Base-by-base conservation (phyloP, 2,329 filamentous ascomycete genomes). In the Cladosporium sp. region DNA sequence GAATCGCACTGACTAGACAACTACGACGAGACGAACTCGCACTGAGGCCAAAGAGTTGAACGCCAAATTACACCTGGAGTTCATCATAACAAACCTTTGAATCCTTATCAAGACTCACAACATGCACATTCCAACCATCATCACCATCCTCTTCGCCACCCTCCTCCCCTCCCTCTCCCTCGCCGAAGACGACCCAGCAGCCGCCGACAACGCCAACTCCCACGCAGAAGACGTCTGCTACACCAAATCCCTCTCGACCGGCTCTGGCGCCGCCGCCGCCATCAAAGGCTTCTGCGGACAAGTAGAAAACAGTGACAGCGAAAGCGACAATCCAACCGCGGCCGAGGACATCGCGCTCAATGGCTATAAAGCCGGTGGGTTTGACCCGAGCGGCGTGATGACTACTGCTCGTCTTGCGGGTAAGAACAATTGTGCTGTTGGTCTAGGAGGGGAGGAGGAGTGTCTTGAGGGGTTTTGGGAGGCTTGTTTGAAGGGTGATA, bases 231-330 rank as follows among this genome's bases (percentile, higher is more conserved):
- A 32, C 13, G 25, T 18, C 13, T 48, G 45, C 36, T 39, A 48
- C 27, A 27, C 25, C 9, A 48, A 48, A 8, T 30, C 27, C 8
- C 45, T 48, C 19, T 16, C 25, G 7, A 48, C 45, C 18, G 45
- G 36, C 12, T 48, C 45, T 11, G 45, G 45, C 4, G 45, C 45
- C 4, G 45, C 45, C 11, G 45, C 36, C 8, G 45, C 45, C 3
- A 48, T 48, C 27, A 48, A 40, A 16, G 45, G 45, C 29, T 48
- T 48, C 36, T 40, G 45, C 27, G 25, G 22, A 2, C 45, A 48
- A 40, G 29, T 48, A 18, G 45, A 48, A 6, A 40, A 48, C 18
- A 40, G 25, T 9, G 45, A 48, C 27, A 40, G 36, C 36, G 16
- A 48, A 12, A 48, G n/a, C 8, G 36, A 40, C 36, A 48, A 48